These are phyloP conservation scores for Sphenostylis stenocarpa DNA, from an alignment of 306 rosid genomes.

Conservation along the genomic window DNA sequence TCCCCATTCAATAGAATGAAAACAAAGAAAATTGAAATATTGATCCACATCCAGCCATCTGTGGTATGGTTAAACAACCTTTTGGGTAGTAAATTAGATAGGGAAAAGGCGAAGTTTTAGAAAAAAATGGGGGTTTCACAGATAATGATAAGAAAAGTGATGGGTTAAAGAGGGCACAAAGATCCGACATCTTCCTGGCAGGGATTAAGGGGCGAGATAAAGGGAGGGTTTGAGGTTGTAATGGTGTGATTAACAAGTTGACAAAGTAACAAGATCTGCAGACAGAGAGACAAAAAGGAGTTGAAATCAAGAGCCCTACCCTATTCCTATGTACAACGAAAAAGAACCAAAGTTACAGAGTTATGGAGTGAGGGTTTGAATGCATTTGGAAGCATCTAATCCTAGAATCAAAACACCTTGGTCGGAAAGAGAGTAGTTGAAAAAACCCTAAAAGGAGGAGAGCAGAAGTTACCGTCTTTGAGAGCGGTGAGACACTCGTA, in stretches of 20 bases:
- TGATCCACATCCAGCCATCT: neutral
- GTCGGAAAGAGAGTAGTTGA: neutral
- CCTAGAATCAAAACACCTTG: too few species aligned
- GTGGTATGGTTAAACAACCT: neutral
- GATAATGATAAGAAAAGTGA: neutral
- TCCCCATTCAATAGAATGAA: neutral
- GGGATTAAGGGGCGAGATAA: too few species aligned
- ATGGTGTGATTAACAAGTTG: too few species aligned
- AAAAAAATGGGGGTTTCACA: neutral
- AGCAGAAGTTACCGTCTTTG: constrained; percentile 53
- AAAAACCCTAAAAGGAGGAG: neutral
- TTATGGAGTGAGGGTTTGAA: neutral
- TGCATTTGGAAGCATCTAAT: neutral
- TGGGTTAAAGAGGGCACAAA: neutral
- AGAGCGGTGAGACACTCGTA: constrained; percentile 80
- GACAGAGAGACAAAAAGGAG: too few species aligned
- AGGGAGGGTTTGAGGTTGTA: too few species aligned
- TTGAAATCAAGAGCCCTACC: too few species aligned
- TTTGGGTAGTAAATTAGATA: neutral
- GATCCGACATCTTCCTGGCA: neutral
- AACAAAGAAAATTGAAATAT: neutral
- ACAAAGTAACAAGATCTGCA: too few species aligned
- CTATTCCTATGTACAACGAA: too few species aligned
- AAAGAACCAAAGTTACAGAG: neutral
- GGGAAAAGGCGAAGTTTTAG: neutral